A percentile compares a stretch with the other conserved stretches of the same genome.
These are phyloP conservation scores for Coemansia reversa DNA, from an alignment of 192 early-diverging fungal genomes.

Conservation along the genomic window DNA sequence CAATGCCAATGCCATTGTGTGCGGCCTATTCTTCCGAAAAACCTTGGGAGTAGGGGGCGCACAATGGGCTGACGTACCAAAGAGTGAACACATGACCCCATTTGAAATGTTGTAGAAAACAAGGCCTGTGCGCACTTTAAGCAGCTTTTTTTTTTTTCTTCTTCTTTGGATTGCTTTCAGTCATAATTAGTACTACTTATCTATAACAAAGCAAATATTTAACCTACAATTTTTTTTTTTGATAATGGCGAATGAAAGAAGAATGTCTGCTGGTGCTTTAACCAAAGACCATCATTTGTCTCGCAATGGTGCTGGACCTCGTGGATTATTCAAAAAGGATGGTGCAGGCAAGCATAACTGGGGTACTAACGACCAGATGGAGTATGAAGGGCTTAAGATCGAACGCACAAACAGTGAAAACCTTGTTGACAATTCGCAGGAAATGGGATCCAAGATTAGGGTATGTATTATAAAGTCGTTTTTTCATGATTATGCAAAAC, in stretches of 20 bases:
- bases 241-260: conserved; percentile 12
- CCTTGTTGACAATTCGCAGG: too few relatives aligned
- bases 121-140: not conserved
- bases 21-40: not conserved
- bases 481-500: too few relatives aligned
- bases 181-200: not conserved
- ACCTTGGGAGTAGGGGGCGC: not conserved
- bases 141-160: not conserved
- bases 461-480: too few relatives aligned
- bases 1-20: conserved; percentile 9
- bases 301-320: conserved; percentile 28
- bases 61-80: too few relatives aligned
- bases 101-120: not conserved
- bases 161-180: not conserved
- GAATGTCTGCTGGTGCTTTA: conserved; percentile 12
- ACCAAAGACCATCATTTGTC: conserved; percentile 37
- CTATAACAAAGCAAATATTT: not conserved
- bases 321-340: conserved; percentile 26
- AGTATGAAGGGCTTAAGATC: too few relatives aligned
- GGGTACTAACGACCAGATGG: conserved; percentile 5
- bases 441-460: too few relatives aligned
- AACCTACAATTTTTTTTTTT: too few relatives aligned
- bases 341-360: conserved; percentile 34
- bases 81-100: not conserved
- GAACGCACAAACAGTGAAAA: too few relatives aligned